Evolutionary conservation across 805 yeast genomes (phyloP).

Genomic region (Suhomyces faveliae): DNA sequence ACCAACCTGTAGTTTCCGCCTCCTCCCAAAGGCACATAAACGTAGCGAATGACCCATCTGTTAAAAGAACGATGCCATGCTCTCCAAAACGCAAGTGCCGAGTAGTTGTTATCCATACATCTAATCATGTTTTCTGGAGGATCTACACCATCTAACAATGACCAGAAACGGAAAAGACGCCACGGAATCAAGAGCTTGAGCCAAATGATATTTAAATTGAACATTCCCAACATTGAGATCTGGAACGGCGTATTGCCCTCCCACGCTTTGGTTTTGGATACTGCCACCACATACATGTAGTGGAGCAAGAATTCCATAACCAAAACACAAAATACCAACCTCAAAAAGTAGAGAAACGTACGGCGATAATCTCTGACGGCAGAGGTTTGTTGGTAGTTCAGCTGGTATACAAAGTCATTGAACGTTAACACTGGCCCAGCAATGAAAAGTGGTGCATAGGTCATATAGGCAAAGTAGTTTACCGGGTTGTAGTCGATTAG

Average conservation of each 20-base stretch:
- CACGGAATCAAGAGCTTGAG: slow-evolving; percentile 90
- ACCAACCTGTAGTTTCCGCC: slow-evolving; percentile 70
- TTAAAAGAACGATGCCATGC: slow-evolving; percentile 97
- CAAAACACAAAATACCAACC: slow-evolving; percentile 71
- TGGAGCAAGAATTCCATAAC: slow-evolving; percentile 90
- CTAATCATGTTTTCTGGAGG: slow-evolving; percentile 98
- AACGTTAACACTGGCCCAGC: slow-evolving; percentile 95
- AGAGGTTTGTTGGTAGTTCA: slow-evolving; percentile 50
- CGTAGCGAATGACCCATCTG: slow-evolving; percentile 84
- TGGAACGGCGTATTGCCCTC: slow-evolving; percentile 85
- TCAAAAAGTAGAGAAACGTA: slow-evolving; percentile 57
- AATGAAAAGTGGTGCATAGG: slow-evolving; percentile 85
- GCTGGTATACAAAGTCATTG: slow-evolving; percentile 85
- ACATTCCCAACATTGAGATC: slow-evolving; percentile 89
- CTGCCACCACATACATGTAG: slow-evolving; percentile 89
- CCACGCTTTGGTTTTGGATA: slow-evolving; percentile 89
- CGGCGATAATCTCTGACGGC: slow-evolving; percentile 54
- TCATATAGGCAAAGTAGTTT: slow-evolving; percentile 72
- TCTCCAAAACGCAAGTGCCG: slow-evolving; percentile 95
- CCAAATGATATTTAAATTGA: slow-evolving; percentile 91
- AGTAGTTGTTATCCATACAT: slow-evolving; percentile 90
- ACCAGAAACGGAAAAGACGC: slow-evolving; percentile 94
- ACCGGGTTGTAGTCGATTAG: slow-evolving; percentile 56
- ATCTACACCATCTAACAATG: slow-evolving; percentile 86
- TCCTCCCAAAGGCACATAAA: slow-evolving; percentile 85